These are phyloP conservation scores for Sclerospora graminicola DNA, from an alignment of 352 stramenopile genomes.

Conservation along the genomic window DNA sequence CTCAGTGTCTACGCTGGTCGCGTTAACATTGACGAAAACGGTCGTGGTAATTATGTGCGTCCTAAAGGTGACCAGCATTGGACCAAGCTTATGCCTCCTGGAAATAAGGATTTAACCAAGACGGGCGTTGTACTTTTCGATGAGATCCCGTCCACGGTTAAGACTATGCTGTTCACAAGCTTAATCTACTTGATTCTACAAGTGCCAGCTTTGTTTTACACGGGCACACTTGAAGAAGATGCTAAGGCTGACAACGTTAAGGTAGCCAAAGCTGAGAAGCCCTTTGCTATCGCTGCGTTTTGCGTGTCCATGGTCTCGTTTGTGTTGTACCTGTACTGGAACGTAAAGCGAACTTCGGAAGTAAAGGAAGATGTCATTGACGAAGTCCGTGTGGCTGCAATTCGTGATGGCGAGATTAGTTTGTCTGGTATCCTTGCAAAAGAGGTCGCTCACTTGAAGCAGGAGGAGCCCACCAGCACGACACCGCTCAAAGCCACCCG, in stretches of 20 bases:
- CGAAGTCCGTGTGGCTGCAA: slow-evolving; percentile 60
- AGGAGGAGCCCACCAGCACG: slow-evolving; percentile 19
- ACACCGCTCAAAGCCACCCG: slow-evolving; percentile 45
- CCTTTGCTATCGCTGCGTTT: slow-evolving; percentile 85
- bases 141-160: slow-evolving; percentile 83
- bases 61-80: slow-evolving; percentile 73
- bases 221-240: slow-evolving; percentile 51
- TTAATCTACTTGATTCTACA: slow-evolving; percentile 95
- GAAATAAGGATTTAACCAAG: slow-evolving; percentile 46
- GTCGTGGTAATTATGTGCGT: slow-evolving; percentile 75
- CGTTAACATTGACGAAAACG: slow-evolving; percentile 89
- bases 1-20: slow-evolving; percentile 89
- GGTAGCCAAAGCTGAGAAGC: slow-evolving; percentile 79
- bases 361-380: slow-evolving; percentile 58
- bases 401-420: slow-evolving; percentile 62
- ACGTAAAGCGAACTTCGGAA: slow-evolving; percentile 72
- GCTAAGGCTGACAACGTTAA: slow-evolving; percentile 48
- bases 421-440: slow-evolving; percentile 67
- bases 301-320: slow-evolving; percentile 87
- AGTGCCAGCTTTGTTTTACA: slow-evolving; percentile 86
- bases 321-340: slow-evolving; percentile 87
- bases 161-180: slow-evolving; percentile 89
- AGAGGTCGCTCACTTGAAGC: slow-evolving; percentile 69
- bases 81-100: slow-evolving; percentile 78
- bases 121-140: slow-evolving; percentile 77